Evolutionary conservation across 2,329 filamentous ascomycete genomes (phyloP).

Genomic region (Nemania serpens): DNA sequence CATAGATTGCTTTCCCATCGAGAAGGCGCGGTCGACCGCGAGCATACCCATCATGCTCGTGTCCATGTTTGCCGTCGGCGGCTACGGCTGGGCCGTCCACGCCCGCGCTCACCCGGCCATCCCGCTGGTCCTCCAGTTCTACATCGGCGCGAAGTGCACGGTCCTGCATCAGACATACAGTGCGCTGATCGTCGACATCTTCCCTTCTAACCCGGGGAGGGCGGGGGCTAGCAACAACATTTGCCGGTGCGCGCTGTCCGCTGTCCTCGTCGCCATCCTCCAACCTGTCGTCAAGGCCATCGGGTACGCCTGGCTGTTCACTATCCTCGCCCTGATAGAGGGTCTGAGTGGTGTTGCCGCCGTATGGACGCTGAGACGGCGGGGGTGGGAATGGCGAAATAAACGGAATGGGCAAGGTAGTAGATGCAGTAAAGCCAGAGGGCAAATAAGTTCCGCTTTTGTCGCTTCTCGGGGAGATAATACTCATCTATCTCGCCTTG

Average conservation of each 20-base stretch:
- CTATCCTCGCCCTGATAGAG: conserved; percentile 29
- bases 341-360: conserved; percentile 13
- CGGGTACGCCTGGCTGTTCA: conserved; percentile 51
- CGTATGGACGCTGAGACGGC: conserved; percentile 6
- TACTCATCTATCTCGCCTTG: too few species aligned
- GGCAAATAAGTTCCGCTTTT: background rate
- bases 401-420: background rate
- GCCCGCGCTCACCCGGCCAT: conserved; percentile 25
- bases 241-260: conserved; percentile 26
- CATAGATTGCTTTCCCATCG: conserved; percentile 45
- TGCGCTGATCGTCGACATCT: conserved; percentile 33
- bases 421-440: background rate
- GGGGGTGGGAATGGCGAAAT: conserved; percentile 13
- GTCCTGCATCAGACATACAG: conserved; percentile 25
- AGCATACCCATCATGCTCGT: conserved; percentile 25
- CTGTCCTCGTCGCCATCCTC: conserved; percentile 27
- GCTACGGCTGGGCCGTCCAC: conserved; percentile 37
- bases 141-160: conserved; percentile 21
- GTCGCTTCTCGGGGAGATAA: too few species aligned
- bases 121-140: conserved; percentile 30
- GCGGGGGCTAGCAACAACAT: conserved; percentile 30
- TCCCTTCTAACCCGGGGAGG: conserved; percentile 26
- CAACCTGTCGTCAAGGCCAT: conserved; percentile 37
- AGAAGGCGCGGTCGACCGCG: conserved; percentile 32
- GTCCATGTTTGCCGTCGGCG: conserved; percentile 24